Evolutionary conservation across 2,329 filamentous ascomycete species (phyloP).

Genomic region (Tolypocladium endophyticum): DNA sequence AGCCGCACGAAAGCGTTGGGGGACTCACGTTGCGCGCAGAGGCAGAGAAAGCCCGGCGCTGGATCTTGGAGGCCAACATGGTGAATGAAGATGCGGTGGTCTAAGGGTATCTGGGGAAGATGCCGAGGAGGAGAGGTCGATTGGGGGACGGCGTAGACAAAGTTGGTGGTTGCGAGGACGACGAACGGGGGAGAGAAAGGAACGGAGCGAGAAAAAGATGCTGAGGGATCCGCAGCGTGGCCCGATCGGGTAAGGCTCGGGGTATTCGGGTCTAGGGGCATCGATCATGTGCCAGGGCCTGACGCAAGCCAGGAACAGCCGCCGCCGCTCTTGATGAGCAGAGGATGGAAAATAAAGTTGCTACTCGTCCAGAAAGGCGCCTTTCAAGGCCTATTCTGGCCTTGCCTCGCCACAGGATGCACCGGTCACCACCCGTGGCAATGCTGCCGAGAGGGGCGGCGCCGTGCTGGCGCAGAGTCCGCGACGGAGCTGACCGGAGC

Average conservation of each 20-base stretch:
- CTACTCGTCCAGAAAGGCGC: no score
- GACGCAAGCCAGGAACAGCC: background rate
- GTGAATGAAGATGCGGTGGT: conserved; percentile 15
- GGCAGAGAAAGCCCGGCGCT: conserved; percentile 73
- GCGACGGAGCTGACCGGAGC: background rate
- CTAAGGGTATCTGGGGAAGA: conserved; percentile 9
- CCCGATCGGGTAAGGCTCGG: conserved; percentile 12
- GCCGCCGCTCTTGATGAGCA: background rate
- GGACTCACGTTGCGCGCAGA: conserved; percentile 62
- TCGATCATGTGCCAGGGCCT: background rate
- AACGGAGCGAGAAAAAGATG: conserved; percentile 10
- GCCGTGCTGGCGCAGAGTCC: background rate
- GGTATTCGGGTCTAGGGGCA: conserved; percentile 5
- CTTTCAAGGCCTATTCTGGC: no score
- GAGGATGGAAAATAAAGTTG: background rate
- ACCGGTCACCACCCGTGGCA: background rate
- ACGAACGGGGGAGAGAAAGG: conserved; percentile 7
- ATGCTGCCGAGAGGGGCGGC: background rate
- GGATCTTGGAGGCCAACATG: conserved; percentile 67
- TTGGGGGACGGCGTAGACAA: conserved; percentile 4
- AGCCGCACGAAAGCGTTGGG: conserved; percentile 1
- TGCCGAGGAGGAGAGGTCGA: conserved; percentile 7
- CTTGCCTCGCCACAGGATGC: no score
- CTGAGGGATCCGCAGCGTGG: background rate
- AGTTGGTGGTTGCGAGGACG: conserved; percentile 9